These are phyloP conservation scores for Cyberlindnera mrakii DNA, from an alignment of 805 yeast species.

Conservation along the genomic window DNA sequence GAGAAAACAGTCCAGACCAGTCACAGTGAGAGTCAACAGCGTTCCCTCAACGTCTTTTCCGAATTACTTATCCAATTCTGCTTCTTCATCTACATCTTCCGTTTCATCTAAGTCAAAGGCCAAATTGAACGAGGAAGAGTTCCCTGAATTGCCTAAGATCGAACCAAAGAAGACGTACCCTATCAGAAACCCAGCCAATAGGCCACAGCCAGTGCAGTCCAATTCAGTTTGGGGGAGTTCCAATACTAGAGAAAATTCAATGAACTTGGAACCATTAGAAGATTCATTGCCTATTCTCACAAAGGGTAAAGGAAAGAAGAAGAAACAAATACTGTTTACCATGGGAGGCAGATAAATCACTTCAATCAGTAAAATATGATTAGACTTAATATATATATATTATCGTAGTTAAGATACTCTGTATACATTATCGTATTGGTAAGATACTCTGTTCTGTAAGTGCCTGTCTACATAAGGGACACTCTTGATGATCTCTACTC, in stretches of 20 bases:
- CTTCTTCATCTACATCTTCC: constrained; percentile 16
- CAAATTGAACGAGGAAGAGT: constrained; percentile 27
- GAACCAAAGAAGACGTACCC: constrained; percentile 43
- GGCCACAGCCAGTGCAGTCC: neutral
- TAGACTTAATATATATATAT: neutral
- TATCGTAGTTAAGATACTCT: too few relatives aligned
- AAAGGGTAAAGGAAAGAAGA: constrained; percentile 36
- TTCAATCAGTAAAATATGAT: neutral
- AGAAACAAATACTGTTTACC: constrained; percentile 48
- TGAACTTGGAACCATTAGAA: constrained; percentile 18
- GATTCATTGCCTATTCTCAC: constrained; percentile 14
- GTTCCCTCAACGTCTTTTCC: constrained; percentile 20
- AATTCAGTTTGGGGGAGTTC: neutral
- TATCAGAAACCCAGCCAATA: constrained; percentile 39
- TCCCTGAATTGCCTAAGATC: constrained; percentile 42
- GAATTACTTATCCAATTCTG: constrained; percentile 23
- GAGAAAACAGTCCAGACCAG: constrained; percentile 4
- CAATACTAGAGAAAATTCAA: constrained; percentile 3
- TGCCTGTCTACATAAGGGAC: constrained; percentile 83
- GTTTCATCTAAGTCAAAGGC: constrained; percentile 11
- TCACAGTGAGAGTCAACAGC: constrained; percentile 10
- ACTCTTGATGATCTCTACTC: constrained; percentile 82
- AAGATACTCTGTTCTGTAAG: constrained; percentile 32
- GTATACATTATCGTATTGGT: constrained; percentile 18
- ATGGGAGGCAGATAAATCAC: constrained; percentile 35